Evolutionary conservation across 2,329 filamentous ascomycete species (phyloP), one percentile per base, ranked within the genome.

Genomic region (Aspergillus aculeatinus): DNA sequence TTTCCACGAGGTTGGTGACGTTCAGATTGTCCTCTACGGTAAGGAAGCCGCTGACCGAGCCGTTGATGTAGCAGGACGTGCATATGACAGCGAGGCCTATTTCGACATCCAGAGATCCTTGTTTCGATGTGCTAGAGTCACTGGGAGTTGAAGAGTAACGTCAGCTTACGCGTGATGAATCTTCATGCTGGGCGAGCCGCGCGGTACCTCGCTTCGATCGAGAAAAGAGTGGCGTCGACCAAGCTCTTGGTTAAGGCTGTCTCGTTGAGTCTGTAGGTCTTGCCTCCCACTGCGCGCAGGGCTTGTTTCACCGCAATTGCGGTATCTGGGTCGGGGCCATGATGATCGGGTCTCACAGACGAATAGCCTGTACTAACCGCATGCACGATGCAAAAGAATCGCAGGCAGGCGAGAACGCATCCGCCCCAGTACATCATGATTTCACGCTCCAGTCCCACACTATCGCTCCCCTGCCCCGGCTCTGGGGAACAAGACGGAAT

Each of bases 31-130:
- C 33, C 2, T 23, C 33, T 3, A 59, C 27, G 23, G 47, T 55
- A 4, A 59, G 14, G 9, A 25, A 29, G 31, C 57, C 51, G 21
- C 47, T 44, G 16, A 59, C 57, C 23, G 57, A 48, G 12, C 57
- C 57, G 25, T 59, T 59, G 23, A 59, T 51, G n/a, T 59, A 59
- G 48, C 57, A 59, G 23, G 52, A 19, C 25, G 19, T 59, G 52
- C 57, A 59, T 27, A 42, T 47, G 23, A 59, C 47, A 35, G 52
- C 21, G 2, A 59, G 47, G 11, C 47, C 52, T 2, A 31, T 14
- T 19, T 51, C 12, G 27, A 55, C 21, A 10, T 51, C 48, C 5
- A 55, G 11, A 5, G 57, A 47, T 54, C 31, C 29, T 21, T 51
- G 25, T 3, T 35, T 21, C 12, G 57, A 48, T 25, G 14, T 44